phyloP scores from a whole-genome alignment of 441 rosid species.

The Euphorbia corollata region DNA sequence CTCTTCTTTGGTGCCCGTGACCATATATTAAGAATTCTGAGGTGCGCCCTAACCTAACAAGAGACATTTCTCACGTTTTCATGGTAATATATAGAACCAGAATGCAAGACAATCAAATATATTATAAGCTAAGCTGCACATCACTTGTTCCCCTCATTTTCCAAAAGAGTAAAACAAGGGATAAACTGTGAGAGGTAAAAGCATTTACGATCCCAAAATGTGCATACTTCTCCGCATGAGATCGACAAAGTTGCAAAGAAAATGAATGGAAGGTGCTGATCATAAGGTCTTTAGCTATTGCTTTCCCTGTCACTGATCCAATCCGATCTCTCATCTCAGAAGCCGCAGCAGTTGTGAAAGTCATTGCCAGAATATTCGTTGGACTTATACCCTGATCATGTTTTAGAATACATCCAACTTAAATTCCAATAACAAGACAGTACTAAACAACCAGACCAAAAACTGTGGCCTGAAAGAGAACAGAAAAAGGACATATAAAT shows the following conservation, averaged over 20 bases:
- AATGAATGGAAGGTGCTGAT: slow-evolving; percentile 96
- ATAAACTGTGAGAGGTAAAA: neutral
- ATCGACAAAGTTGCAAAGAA: slow-evolving; percentile 86
- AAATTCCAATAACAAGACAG: neutral
- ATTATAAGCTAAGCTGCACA: neutral
- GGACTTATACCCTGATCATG: slow-evolving; percentile 61
- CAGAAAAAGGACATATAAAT: neutral
- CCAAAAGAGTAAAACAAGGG: slow-evolving; percentile 15
- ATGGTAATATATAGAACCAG: neutral
- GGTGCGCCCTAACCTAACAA: slow-evolving; percentile 70
- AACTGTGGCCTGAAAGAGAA: neutral
- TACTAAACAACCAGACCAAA: neutral
- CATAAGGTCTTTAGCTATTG: slow-evolving; percentile 64
- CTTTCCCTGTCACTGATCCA: slow-evolving; percentile 69
- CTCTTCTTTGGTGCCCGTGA: slow-evolving; percentile 91
- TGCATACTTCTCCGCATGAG: slow-evolving; percentile 84
- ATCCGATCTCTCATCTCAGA: slow-evolving; percentile 93
- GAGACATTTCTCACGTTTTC: neutral
- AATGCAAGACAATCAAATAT: slow-evolving; percentile 1
- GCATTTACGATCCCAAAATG: slow-evolving; percentile 14
- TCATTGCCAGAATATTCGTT: slow-evolving; percentile 90
- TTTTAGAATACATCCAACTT: slow-evolving; percentile 9
- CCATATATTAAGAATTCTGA: slow-evolving; percentile 84
- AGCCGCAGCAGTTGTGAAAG: slow-evolving; percentile 96
- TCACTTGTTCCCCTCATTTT: neutral